Conservation (phyloP, 495 filamentous ascomycete genomes). For the Lepidopterella palustris region DNA sequence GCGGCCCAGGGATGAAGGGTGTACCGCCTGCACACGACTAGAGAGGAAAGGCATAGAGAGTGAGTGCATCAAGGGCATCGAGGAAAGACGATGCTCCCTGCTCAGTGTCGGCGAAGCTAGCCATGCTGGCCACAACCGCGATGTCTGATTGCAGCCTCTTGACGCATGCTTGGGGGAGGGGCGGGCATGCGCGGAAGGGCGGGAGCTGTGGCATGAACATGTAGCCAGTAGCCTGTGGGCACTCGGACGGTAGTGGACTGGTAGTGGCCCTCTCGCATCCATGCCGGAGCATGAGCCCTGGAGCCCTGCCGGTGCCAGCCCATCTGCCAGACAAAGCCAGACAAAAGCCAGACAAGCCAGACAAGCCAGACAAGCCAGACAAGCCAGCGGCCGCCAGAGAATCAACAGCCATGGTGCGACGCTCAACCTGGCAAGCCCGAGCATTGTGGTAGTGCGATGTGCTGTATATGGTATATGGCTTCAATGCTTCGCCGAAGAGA, state of each 20-base stretch:
- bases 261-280: background rate
- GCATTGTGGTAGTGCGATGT: background rate
- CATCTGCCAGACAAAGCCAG: background rate
- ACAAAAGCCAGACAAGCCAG: no score
- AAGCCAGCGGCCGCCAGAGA: no score
- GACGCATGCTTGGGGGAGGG: background rate
- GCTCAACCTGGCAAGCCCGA: background rate
- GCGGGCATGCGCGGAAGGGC: background rate
- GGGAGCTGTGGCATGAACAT: background rate
- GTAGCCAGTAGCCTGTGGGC: no score
- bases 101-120: background rate
- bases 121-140: background rate
- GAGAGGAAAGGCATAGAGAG: no score
- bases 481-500: no score
- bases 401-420: background rate
- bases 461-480: no score
- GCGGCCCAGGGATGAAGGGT: no score
- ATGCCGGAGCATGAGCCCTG: background rate
- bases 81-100: no score
- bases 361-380: no score
- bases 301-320: background rate
- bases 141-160: background rate
- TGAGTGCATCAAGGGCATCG: no score
- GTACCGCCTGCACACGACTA: no score
- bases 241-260: no score